Percentiles rank a stretch among this genome's conserved stretches.
phyloP scores from a whole-genome alignment of 495 filamentous ascomycete genomes.

The Penicillium egyptiacum region DNA sequence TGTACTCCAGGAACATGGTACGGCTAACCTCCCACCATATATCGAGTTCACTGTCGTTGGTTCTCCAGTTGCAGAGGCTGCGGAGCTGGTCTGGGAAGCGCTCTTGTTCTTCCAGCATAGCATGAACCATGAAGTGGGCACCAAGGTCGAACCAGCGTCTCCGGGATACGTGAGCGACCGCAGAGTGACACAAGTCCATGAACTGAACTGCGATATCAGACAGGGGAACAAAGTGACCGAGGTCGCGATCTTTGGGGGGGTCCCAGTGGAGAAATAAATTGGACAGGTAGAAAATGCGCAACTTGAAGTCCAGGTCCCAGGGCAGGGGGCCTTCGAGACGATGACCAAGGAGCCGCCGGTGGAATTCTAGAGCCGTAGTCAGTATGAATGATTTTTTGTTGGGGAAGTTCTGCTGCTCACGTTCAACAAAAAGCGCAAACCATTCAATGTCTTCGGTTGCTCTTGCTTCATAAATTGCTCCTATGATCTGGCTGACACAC shows the following conservation, averaged over 20 bases:
- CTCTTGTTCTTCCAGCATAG: conserved; percentile 46
- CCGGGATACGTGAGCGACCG: conserved; percentile 22
- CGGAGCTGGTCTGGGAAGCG: conserved; percentile 22
- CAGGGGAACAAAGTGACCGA: conserved; percentile 23
- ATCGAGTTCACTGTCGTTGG: conserved; percentile 3
- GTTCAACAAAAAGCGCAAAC: conserved; percentile 21
- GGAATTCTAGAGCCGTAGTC: neutral
- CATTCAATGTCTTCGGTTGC: conserved; percentile 13
- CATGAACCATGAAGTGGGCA: conserved; percentile 51
- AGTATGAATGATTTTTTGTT: neutral
- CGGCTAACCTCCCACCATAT: conserved; percentile 17
- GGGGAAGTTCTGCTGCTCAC: conserved; percentile 18
- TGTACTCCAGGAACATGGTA: conserved; percentile 14
- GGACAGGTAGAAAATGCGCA: conserved; percentile 26
- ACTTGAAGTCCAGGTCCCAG: conserved; percentile 32
- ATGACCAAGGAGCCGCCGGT: neutral
- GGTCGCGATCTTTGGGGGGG: neutral
- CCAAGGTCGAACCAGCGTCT: conserved; percentile 46
- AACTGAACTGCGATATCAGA: conserved; percentile 47
- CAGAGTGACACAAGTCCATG: conserved; percentile 46
- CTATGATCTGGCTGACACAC: conserved; percentile 36
- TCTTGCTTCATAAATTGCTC: neutral
- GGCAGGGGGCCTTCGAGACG: conserved; percentile 13
- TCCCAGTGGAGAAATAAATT: conserved; percentile 14
- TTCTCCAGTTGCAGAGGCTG: conserved; percentile 33